phyloP scores from a whole-genome alignment of 345 rosid species.

The Pseudoturritis turrita region DNA sequence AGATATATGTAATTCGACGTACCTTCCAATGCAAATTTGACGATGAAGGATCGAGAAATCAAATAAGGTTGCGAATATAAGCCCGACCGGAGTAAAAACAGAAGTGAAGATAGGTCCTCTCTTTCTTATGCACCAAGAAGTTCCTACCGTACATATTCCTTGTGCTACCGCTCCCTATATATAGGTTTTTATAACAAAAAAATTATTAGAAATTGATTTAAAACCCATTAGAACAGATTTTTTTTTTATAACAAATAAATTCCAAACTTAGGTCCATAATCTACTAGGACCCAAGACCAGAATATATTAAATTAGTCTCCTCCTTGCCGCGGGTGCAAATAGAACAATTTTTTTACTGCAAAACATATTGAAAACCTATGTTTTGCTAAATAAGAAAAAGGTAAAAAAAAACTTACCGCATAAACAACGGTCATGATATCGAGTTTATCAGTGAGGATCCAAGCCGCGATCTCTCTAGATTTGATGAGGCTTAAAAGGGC shows the following conservation, averaged over 20 bases:
- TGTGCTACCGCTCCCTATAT: conserved; percentile 34
- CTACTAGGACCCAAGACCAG: too few relatives aligned
- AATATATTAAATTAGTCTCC: too few relatives aligned
- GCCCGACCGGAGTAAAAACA: conserved; percentile 32
- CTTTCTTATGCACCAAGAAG: conserved; percentile 35
- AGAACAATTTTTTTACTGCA: too few relatives aligned
- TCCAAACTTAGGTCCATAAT: too few relatives aligned
- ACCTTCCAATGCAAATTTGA: conserved; percentile 31
- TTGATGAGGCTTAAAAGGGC: conserved; percentile 34
- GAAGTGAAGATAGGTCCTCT: conserved; percentile 39
- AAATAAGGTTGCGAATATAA: conserved; percentile 34
- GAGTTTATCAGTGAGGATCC: conserved; percentile 29
- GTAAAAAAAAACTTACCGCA: conserved; percentile 17
- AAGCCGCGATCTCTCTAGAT: conserved; percentile 20
- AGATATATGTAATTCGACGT: not conserved
- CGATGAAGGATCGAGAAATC: conserved; percentile 33
- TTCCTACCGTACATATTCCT: conserved; percentile 38
- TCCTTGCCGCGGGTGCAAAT: too few relatives aligned
- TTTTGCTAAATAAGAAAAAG: not conserved
- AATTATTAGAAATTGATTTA: not conserved
- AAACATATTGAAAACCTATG: not conserved
- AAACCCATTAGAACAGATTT: not conserved
- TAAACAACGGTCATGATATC: conserved; percentile 31
- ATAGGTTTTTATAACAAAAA: not conserved
- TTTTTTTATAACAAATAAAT: too few relatives aligned